phyloP scores from a whole-genome alignment of 495 filamentous ascomycete genomes.

The Penicillium flavigenum region DNA sequence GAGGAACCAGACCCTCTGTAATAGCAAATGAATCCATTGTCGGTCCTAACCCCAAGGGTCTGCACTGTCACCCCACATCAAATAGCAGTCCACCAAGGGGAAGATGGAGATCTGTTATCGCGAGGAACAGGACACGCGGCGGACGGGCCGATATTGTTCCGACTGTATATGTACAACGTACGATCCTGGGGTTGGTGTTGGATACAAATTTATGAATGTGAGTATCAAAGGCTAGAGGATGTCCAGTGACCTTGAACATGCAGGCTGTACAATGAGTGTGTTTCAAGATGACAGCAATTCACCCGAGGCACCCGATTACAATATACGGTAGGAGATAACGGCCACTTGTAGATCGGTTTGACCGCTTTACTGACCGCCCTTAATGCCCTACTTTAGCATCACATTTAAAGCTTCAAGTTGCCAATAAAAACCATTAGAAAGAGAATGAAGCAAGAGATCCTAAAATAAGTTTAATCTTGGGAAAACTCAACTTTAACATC shows the following conservation, averaged over 20 bases:
- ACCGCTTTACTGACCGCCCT: conserved; percentile 2
- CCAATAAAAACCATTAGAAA: background rate
- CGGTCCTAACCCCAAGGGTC: conserved; percentile 18
- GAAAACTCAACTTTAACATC: background rate
- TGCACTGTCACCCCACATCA: conserved; percentile 32
- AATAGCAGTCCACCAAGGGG: conserved; percentile 20
- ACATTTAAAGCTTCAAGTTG: background rate
- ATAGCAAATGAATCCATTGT: conserved; percentile 49
- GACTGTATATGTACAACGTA: conserved; percentile 11
- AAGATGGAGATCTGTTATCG: conserved; percentile 19
- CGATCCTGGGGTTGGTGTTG: background rate
- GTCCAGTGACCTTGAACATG: background rate
- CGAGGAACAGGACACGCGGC: conserved; percentile 34
- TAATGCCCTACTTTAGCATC: background rate
- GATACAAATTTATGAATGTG: background rate
- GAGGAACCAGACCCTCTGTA: conserved; percentile 43
- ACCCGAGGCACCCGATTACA: conserved; percentile 12
- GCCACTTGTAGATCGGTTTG: background rate
- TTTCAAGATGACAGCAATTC: conserved; percentile 13
- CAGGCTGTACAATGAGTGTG: background rate
- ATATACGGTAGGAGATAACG: conserved; percentile 1
- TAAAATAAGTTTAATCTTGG: background rate
- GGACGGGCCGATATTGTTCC: conserved; percentile 32
- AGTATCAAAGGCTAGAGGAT: background rate
- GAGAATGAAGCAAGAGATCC: background rate